Conservation (phyloP, 108 stramenopile genomes). For the Phaeodactylum tricornutum region DNA sequence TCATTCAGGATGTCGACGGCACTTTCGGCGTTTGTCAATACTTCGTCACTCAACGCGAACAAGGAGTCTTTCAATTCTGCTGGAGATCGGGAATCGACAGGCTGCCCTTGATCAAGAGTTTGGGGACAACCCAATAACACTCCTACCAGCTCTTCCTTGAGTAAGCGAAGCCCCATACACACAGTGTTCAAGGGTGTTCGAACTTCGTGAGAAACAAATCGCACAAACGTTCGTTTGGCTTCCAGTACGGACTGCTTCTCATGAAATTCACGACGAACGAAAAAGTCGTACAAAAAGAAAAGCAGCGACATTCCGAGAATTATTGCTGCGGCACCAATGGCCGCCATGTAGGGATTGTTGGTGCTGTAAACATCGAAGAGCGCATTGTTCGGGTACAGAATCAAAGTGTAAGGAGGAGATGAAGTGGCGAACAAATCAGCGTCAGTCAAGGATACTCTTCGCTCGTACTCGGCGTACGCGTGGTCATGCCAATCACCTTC, state of each 20-base stretch:
- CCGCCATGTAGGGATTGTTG: slow-evolving; percentile 19
- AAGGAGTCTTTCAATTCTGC: slow-evolving; percentile 9
- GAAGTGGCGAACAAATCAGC: not conserved
- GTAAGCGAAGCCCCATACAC: slow-evolving; percentile 32
- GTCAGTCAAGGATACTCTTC: no score
- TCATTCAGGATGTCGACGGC: slow-evolving; percentile 15
- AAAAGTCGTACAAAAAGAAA: slow-evolving; percentile 27
- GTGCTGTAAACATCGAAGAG: slow-evolving; percentile 11
- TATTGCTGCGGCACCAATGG: slow-evolving; percentile 14
- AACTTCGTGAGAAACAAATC: slow-evolving; percentile 43
- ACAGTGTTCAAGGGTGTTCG: slow-evolving; percentile 42
- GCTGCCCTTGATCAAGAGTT: not conserved
- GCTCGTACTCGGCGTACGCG: slow-evolving; percentile 3
- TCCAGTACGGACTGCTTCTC: slow-evolving; percentile 11
- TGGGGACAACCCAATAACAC: slow-evolving; percentile 6
- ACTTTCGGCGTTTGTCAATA: not conserved
- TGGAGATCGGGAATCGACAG: slow-evolving; percentile 12
- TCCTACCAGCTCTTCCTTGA: slow-evolving; percentile 18
- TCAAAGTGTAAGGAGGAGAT: not conserved
- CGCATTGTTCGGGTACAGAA: slow-evolving; percentile 13
- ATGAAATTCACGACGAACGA: slow-evolving; percentile 16
- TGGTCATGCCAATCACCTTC: slow-evolving; percentile 21
- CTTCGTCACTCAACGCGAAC: slow-evolving; percentile 4
- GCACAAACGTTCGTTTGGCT: slow-evolving; percentile 30
- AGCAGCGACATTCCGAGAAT: slow-evolving; percentile 12